Conservation (phyloP, 2,329 filamentous ascomycete species). For the Stachybotrys echinatus region DNA sequence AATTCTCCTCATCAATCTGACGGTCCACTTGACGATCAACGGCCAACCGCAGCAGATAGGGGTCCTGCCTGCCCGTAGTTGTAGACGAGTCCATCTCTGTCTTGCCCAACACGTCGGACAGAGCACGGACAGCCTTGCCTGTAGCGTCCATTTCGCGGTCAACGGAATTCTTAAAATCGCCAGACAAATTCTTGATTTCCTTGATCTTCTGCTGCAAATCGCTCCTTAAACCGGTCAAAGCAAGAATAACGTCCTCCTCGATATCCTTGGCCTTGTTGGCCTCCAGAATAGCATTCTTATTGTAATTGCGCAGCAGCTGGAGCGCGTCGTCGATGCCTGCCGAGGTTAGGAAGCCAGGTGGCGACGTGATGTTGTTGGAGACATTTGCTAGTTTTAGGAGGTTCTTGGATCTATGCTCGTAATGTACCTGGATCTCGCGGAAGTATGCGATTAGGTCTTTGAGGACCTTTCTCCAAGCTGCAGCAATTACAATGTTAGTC, state of each 20-base stretch:
- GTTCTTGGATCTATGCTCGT: slow-evolving; percentile 79
- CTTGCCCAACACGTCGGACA: slow-evolving; percentile 78
- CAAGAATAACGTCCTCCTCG: slow-evolving; percentile 84
- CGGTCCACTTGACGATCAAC: slow-evolving; percentile 89
- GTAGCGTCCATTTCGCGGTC: slow-evolving; percentile 91
- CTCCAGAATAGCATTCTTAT: slow-evolving; percentile 73
- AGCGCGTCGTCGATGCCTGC: slow-evolving; percentile 87
- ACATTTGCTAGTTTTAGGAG: slow-evolving; percentile 78
- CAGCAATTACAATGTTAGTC: slow-evolving; percentile 2
- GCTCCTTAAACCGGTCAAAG: slow-evolving; percentile 76
- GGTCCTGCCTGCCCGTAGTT: slow-evolving; percentile 82
- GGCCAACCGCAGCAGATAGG: slow-evolving; percentile 77
- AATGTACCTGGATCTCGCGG: slow-evolving; percentile 82
- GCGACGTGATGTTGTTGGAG: slow-evolving; percentile 72
- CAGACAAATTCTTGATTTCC: slow-evolving; percentile 89
- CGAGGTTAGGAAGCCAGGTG: slow-evolving; percentile 69
- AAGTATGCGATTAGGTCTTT: slow-evolving; percentile 95
- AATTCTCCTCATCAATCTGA: slow-evolving; percentile 96
- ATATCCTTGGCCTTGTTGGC: slow-evolving; percentile 87
- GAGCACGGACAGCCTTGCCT: slow-evolving; percentile 67
- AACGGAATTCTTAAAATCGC: slow-evolving; percentile 95
- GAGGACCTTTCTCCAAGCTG: slow-evolving; percentile 90
- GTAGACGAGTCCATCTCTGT: slow-evolving; percentile 69
- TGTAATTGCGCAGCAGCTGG: slow-evolving; percentile 73
- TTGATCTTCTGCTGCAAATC: slow-evolving; percentile 96